Base-by-base conservation (phyloP, 768 basidiomycete species). In the Mycena belliarum region DNA sequence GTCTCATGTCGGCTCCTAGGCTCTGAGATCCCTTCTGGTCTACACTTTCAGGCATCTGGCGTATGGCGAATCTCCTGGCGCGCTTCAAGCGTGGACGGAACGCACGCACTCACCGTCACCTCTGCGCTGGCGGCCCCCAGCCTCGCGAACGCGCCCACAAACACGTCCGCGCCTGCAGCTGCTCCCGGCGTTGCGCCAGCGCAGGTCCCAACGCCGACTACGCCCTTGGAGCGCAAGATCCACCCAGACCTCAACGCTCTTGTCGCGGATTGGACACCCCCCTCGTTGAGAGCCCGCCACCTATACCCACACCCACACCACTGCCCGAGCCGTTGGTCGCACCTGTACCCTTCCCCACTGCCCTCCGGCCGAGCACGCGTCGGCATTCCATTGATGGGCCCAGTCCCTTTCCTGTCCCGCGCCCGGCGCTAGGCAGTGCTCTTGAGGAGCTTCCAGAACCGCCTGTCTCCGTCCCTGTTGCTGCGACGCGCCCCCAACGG, bases 191-290 rank as follows among this genome's bases (percentile, higher is more conserved):
- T 10, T 8, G 4, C 45, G 6, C 38, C 33, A 29, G 41, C 18
- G 41, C 32, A 47, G 26, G 21, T 24, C 11, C 9, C 53, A 25
- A n/a, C n/a, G n/a, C n/a, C n/a, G n/a, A n/a, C n/a, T n/a, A n/a
- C n/a, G n/a, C 50, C 56, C 15, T 35, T 63, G 35, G 62, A 63
- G 37, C 35, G 55, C 26, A 52, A 47, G 52, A 63, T 63, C 40
- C 58, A 60, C 46, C 62, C 62, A 1, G 62, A 63, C 37, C 33
- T 63, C 20, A 58, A 63, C 43, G 52, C 62, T 3, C 44, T 63
- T 21, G 62, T 63, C 32, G 58, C 62, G 41, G 48, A 59, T 49
- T 63, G 57, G 57, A 54, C 45, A 8, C 53, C 53, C 40, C 57
- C 8, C 49, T 23, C 8, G 42, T n/a, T n/a, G n/a, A n/a, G n/a